Base-by-base conservation (phyloP, 768 basidiomycete species). In the Mycena indigotica region DNA sequence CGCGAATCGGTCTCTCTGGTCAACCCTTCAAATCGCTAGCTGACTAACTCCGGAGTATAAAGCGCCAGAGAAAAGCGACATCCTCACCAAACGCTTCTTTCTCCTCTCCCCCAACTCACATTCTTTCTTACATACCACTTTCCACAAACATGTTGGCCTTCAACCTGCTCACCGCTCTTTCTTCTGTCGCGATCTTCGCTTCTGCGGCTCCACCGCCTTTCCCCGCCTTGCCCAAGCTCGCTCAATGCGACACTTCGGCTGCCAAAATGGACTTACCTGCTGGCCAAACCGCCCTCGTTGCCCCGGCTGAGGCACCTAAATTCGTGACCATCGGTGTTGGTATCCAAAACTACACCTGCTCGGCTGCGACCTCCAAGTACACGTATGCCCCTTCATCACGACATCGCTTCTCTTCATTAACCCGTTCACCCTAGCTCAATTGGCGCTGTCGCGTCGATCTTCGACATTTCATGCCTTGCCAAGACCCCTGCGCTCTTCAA, bases 271-370 rank as follows among this genome's bases (percentile, higher is more conserved):
- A 68, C 23, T 64, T 66, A 10, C 70, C 70, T 21, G 17, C 63
- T 2, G 62, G 70, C 35, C 72, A 74, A 51, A 59, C 71, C 10
- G 55, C 65, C 0, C 68, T 83, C 32, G 67, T 73, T 26, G n/a
- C 25, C 24, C 76, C 2, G 69, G 67, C 13, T 80, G 72, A 65
- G 73, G 84, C 49, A 75, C 74, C 5, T 65, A 62, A 50, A 12
- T 73, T 65, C 55, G 67, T 83, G 26, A 80, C 72, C 19, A 66
- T 82, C 48, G 80, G 67, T 19, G 63, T 75, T 53, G 71, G 75
- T 19, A 69, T 71, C 45, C 77, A 78, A 61, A 78, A 78, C 65
- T 80, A 78, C 66, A 78, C 73, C 21, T 79, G 78, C 63, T 65
- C 52, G 35, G 56, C 62, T 1, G 5, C 38, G 65, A 70, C 57